Conservation (phyloP, 2,329 filamentous ascomycete genomes). For the Daldinia sp. region DNA sequence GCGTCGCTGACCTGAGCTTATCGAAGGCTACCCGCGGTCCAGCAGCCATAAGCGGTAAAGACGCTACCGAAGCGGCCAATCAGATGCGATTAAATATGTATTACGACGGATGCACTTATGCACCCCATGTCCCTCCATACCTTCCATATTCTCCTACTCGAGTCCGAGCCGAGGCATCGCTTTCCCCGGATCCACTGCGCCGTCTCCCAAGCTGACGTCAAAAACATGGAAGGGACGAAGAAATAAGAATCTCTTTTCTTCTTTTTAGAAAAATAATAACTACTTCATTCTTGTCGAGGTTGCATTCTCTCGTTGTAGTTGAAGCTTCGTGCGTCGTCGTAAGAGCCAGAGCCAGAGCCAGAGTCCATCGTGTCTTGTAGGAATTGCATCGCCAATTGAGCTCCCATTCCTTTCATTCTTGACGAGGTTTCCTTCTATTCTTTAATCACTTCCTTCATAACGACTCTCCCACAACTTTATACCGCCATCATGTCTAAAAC, state of each 20-base stretch:
- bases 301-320: neutral
- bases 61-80: conserved; percentile 24
- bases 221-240: neutral
- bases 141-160: too few species aligned
- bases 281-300: neutral
- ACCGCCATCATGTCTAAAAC: conserved; percentile 52
- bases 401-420: neutral
- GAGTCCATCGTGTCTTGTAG: neutral
- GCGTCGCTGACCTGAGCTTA: neutral
- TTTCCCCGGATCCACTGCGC: neutral
- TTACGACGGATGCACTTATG: conserved; percentile 22
- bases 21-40: conserved; percentile 4
- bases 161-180: conserved; percentile 1
- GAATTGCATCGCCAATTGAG: neutral
- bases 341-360: too few species aligned
- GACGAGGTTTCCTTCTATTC: neutral
- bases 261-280: neutral
- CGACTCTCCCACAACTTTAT: neutral
- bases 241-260: neutral
- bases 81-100: conserved; percentile 11
- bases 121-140: conserved; percentile 10
- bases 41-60: conserved; percentile 1
- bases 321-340: neutral
- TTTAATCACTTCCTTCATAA: neutral
- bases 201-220: neutral